These are phyloP conservation scores for Suillus variegatus DNA, from an alignment of 768 basidiomycete genomes.

Conservation along the genomic window DNA sequence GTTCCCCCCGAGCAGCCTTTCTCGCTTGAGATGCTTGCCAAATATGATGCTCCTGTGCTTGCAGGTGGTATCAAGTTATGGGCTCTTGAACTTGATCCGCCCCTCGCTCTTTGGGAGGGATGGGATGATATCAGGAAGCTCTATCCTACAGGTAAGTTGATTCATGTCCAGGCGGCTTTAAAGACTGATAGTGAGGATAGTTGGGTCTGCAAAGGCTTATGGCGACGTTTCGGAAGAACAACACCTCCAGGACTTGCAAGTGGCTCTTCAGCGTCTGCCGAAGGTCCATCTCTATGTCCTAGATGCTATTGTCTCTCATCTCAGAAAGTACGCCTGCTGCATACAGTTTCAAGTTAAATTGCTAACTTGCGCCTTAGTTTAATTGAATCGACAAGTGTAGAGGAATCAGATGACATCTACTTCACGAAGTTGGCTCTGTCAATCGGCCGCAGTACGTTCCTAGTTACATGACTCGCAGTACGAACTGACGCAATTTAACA, in stretches of 20 bases:
- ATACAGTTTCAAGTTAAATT: slow-evolving; percentile 5
- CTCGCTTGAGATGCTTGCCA: slow-evolving; percentile 56
- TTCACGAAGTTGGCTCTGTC: slow-evolving; percentile 87
- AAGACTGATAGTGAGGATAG: slow-evolving; percentile 23
- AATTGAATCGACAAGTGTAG: slow-evolving; percentile 64
- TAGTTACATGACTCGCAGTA: neutral
- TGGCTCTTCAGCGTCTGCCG: slow-evolving; percentile 69
- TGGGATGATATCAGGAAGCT: slow-evolving; percentile 90
- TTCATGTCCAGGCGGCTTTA: neutral
- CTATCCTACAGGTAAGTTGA: slow-evolving; percentile 65
- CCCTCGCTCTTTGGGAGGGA: slow-evolving; percentile 80
- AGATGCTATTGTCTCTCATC: slow-evolving; percentile 74
- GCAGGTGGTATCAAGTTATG: slow-evolving; percentile 87
- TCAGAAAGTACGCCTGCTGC: slow-evolving; percentile 56
- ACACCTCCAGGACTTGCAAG: slow-evolving; percentile 60
- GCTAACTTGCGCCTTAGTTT: slow-evolving; percentile 44
- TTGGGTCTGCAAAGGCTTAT: slow-evolving; percentile 61
- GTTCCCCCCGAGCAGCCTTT: slow-evolving; percentile 53
- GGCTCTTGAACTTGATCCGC: slow-evolving; percentile 89
- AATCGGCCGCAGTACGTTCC: slow-evolving; percentile 74
- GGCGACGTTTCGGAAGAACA: slow-evolving; percentile 56
- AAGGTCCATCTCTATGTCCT: slow-evolving; percentile 81
- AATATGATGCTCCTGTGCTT: slow-evolving; percentile 85
- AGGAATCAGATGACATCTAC: slow-evolving; percentile 79
- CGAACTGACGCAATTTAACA: slow-evolving; percentile 30